These are phyloP conservation scores for Priceomyces medius DNA, from an alignment of 805 yeast genomes.

Conservation along the genomic window DNA sequence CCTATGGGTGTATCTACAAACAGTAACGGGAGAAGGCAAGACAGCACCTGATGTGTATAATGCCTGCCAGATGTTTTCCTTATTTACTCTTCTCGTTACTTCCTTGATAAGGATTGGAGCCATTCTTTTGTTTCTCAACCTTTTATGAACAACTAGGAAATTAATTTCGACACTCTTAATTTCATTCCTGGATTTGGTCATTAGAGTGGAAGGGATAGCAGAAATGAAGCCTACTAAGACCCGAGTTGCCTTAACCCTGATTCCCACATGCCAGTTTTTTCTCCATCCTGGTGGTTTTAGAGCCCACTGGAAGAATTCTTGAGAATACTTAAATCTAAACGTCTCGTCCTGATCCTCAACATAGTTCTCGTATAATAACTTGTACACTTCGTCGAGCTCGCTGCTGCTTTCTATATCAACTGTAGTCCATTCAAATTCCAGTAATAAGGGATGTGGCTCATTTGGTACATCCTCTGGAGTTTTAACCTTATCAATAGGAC, in stretches of 20 bases:
- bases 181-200: conserved; percentile 44
- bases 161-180: conserved; percentile 83
- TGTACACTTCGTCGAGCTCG: conserved; percentile 75
- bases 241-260: conserved; percentile 72
- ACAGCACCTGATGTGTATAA: conserved; percentile 90
- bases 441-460: conserved; percentile 66
- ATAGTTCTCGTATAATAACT: conserved; percentile 80
- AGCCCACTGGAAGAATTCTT: conserved; percentile 88
- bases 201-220: conserved; percentile 76
- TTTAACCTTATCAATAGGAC: conserved; percentile 73
- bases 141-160: conserved; percentile 91
- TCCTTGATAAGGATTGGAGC: conserved; percentile 94
- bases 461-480: conserved; percentile 71
- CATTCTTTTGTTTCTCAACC: conserved; percentile 86
- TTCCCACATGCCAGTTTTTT: conserved; percentile 90
- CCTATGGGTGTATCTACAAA: conserved; percentile 89
- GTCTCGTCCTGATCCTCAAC: conserved; percentile 93
- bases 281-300: conserved; percentile 91
- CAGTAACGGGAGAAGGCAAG: conserved; percentile 87
- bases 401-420: conserved; percentile 55
- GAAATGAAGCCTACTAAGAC: conserved; percentile 89
- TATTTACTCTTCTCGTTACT: conserved; percentile 88
- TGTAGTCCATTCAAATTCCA: conserved; percentile 87
- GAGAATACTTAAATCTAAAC: conserved; percentile 85
- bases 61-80: conserved; percentile 89